A percentile compares a stretch with the other conserved stretches of the same genome.
Conservation (phyloP, 1,284 basidiomycete genomes). For the Pisolithus thermaeus region DNA sequence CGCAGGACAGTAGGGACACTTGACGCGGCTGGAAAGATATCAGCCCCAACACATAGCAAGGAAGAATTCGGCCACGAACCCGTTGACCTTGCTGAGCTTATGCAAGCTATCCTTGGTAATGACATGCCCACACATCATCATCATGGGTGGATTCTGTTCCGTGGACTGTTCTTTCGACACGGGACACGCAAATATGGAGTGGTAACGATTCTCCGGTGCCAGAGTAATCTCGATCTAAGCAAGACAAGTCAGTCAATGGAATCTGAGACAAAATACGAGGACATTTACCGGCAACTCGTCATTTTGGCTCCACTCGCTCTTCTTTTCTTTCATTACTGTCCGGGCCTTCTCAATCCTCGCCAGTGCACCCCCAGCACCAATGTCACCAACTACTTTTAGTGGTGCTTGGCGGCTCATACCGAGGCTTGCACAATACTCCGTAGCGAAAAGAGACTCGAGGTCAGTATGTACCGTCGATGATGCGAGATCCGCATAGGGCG, state of each 20-base stretch:
- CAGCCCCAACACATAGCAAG: slow-evolving; percentile 1
- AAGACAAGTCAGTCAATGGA: slow-evolving; percentile 7
- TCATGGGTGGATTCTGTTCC: slow-evolving; percentile 93
- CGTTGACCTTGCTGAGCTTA: slow-evolving; percentile 80
- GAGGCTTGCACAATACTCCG: slow-evolving; percentile 83
- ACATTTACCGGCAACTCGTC: slow-evolving; percentile 78
- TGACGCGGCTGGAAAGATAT: slow-evolving; percentile 56
- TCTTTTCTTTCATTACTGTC: slow-evolving; percentile 87
- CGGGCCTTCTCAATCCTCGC: slow-evolving; percentile 89
- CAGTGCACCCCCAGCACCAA: slow-evolving; percentile 86
- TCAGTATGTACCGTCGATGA: slow-evolving; percentile 66
- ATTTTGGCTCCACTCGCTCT: slow-evolving; percentile 85
- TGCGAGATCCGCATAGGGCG: slow-evolving; percentile 72
- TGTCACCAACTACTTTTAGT: slow-evolving; percentile 80
- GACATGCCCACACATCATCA: slow-evolving; percentile 94
- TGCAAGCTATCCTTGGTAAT: slow-evolving; percentile 84
- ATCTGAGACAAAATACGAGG: not conserved
- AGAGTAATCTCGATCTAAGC: slow-evolving; percentile 89
- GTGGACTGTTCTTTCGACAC: slow-evolving; percentile 97
- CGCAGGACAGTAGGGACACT: slow-evolving; percentile 86
- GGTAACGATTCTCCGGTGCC: slow-evolving; percentile 81
- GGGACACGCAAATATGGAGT: slow-evolving; percentile 96
- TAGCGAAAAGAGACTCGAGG: slow-evolving; percentile 77
- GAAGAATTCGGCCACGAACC: slow-evolving; percentile 48
- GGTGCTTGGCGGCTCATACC: slow-evolving; percentile 88